Base-by-base conservation (phyloP, 2,329 filamentous ascomycete genomes). In the Penicillium expansum region DNA sequence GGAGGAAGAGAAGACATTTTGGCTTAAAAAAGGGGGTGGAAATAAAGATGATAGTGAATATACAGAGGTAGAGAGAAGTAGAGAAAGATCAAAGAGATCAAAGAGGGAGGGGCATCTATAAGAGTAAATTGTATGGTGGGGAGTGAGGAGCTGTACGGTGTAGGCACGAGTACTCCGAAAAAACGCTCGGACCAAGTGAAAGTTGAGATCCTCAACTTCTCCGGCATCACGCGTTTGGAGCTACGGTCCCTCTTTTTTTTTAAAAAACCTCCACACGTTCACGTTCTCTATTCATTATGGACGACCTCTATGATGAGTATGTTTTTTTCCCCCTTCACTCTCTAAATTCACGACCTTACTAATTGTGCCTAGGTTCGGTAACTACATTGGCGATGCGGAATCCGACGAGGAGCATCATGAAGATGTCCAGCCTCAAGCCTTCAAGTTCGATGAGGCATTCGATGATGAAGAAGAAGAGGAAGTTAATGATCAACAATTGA, bases 261-360 rank as follows among this genome's bases (percentile, higher is more conserved):
- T 42, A 5, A 5, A 16, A 16, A n/a, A 20, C 48, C 45, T 45
- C 52, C 24, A 55, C 53, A 48, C 59, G 55, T 58, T 58, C 71
- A 78, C 24, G 8, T 27, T 24, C 30, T 33, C 16, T 47, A 24
- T 47, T 45, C 48, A 52, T 68, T 68, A 94, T 96, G 92, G 92
- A 97, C 81, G 92, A 97, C 77, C 86, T 97, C 68, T 97, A 97
- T 75, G 93, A 97, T 79, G 93, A 97, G 91, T 95, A 80, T 64
- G 66, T 60, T 51, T n/a, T 47, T 58, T 20, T 13, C 13, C 24
- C 8, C 61, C 8, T 59, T 18, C 14, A 30, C 10, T 61, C 9
- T 59, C 45, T 41, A 30, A 13, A 50, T 30, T 29, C 42, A 51
- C 64, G 6, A 24, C 65, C 57, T 69, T 61, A 43, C 69, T 67